Evolutionary conservation across 352 stramenopile genomes (phyloP), one percentile per base, ranked within the genome.

Genomic region (Pythium myriotylum): DNA sequence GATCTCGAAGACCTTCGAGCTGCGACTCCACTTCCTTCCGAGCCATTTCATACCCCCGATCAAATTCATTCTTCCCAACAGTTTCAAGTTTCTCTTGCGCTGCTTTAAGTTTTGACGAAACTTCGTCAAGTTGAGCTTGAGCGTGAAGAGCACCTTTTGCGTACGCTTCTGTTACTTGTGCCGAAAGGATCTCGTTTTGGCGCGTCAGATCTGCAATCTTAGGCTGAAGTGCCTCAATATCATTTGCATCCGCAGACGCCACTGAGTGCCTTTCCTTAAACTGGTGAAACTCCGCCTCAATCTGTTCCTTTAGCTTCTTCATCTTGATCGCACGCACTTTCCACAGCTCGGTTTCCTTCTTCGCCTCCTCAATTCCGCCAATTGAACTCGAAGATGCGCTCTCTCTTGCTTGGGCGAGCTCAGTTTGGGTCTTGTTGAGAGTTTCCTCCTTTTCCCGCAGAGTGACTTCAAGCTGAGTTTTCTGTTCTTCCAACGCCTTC

Each of bases 241-340:
- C 40, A 24, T 39, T 46, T 42, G 4, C 27, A 47, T 32, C 4
- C 27, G 13, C 20, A 8, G 2, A 3, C n/a, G 23, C 23, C 55
- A 7, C 22, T 20, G 40, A n/a, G 26, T 48, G 61, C 5, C 29
- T 35, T 4, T 67, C 46, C 37, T 77, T 75, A 10, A 85, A 57
- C 13, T 68, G 60, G 20, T 74, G 79, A 4, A 89, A 68, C 26
- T 91, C 84, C 0, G 65, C 52, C 48, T 93, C 81, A 14, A 80
- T 67, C 19, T 88, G 58, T 26, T 93, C 84, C 42, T 93, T 93
- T 0, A 88, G 45, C 54, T 93, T 93, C 48, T 93, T 93, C 84
- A 93, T 93, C 52, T 90, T 90, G 33, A 95, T 68, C 27, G 87
- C 84, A 27, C 85, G 82, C 54, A 81, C 74, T 24, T 84, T 85